phyloP scores from a whole-genome alignment of 768 basidiomycete species.

The Lentinula lateritia region DNA sequence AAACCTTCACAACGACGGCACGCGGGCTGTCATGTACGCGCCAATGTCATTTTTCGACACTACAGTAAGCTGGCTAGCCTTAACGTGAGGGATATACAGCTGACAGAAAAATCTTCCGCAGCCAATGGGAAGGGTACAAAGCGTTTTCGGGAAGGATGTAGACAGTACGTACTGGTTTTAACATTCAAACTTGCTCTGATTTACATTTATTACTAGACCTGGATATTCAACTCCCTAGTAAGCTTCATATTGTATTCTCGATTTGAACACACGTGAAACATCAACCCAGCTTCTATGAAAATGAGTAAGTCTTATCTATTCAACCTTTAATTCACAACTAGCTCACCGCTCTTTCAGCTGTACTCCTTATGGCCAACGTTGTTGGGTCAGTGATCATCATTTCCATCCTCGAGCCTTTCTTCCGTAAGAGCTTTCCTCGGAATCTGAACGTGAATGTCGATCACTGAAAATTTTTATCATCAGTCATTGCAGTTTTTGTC shows the following conservation, averaged over 20 bases:
- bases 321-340: not conserved
- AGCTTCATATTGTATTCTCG: constrained; percentile 10
- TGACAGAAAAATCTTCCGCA: constrained; percentile 11
- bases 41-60: constrained; percentile 80
- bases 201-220: constrained; percentile 30
- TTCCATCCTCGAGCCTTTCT: constrained; percentile 54
- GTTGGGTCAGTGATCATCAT: constrained; percentile 50
- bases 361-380: constrained; percentile 44
- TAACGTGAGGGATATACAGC: not conserved
- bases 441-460: not conserved
- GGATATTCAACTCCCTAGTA: constrained; percentile 57
- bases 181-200: not conserved
- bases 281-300: constrained; percentile 45
- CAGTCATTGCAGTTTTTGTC: constrained; percentile 49
- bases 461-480: not conserved
- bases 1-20: constrained; percentile 54
- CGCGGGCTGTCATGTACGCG: constrained; percentile 57
- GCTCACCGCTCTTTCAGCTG: constrained; percentile 25
- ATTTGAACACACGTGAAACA: not conserved
- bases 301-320: constrained; percentile 35
- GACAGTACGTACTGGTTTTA: constrained; percentile 37
- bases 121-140: constrained; percentile 57
- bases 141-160: constrained; percentile 63
- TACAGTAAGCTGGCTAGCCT: constrained; percentile 28
- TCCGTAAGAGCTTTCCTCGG: constrained; percentile 35